Evolutionary conservation across 768 basidiomycete genomes (phyloP).

Genomic region (Leucogyrophana mollusca): DNA sequence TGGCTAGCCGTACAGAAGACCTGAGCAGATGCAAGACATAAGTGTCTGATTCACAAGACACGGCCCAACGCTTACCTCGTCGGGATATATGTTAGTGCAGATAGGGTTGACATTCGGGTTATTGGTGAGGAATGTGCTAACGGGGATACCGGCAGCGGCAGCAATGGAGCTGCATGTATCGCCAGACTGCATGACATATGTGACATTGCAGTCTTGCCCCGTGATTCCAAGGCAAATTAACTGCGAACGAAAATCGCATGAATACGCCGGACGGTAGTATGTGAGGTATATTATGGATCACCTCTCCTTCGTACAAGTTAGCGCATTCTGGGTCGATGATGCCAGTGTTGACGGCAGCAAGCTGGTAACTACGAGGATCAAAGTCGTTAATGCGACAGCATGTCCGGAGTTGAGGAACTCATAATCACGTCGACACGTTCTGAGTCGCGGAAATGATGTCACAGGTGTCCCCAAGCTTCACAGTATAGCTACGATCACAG

Average conservation of each 20-base stretch:
- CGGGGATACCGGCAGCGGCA: slow-evolving; percentile 37
- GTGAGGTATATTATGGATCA: slow-evolving; percentile 12
- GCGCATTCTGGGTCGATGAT: slow-evolving; percentile 52
- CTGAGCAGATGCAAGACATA: slow-evolving; percentile 13
- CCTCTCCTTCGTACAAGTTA: slow-evolving; percentile 53
- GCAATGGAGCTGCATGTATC: slow-evolving; percentile 52
- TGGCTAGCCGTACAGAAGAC: slow-evolving; percentile 25
- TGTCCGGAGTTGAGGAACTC: no score
- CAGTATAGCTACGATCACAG: slow-evolving; percentile 61
- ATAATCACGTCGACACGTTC: slow-evolving; percentile 64
- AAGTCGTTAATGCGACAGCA: no score
- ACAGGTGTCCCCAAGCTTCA: slow-evolving; percentile 59
- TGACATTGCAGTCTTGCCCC: slow-evolving; percentile 56
- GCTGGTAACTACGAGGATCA: slow-evolving; percentile 54
- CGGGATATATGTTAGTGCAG: slow-evolving; percentile 57
- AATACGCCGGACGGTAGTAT: no score
- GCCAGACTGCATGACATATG: slow-evolving; percentile 44
- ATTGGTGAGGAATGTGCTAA: slow-evolving; percentile 50
- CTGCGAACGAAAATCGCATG: slow-evolving; percentile 18
- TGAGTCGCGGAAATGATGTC: slow-evolving; percentile 62
- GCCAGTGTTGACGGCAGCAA: slow-evolving; percentile 48
- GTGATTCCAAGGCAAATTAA: slow-evolving; percentile 54
- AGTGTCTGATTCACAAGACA: background rate
- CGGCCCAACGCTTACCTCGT: slow-evolving; percentile 43
- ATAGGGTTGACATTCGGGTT: slow-evolving; percentile 59